Base-by-base conservation (phyloP, 208 protist genomes). In the Wallacemonas sp. region DNA sequence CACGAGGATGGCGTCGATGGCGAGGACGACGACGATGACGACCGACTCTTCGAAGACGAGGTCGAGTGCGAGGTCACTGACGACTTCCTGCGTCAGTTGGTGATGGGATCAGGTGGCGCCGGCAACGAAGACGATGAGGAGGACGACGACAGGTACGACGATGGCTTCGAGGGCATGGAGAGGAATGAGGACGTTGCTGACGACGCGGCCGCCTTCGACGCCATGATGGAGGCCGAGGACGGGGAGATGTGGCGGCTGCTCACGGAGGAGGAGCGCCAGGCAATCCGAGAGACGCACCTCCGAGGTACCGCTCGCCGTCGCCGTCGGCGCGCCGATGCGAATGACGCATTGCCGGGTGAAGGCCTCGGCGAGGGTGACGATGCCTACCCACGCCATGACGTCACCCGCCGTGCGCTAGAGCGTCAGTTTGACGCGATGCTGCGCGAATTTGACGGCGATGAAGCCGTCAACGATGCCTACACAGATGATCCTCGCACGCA, bases 1-100 rank as follows among this genome's bases (percentile, higher is more conserved):
- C 9, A 10, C 50, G 32, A 57, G n/a, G 54, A 78, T 46, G 76
- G 73, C 32, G 8, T 54, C 46, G 46, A 33, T n/a, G 46, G 46
- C 22, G 68, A 73, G 9, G 67, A 55, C 32, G 71, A 68, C 29
- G 79, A 88, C 24, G 75, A 74, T 17, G 85, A 91, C 10, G 85
- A 89, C 44, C 65, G 80, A 54, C 72, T 95, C 8, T 95, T 95
- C 38, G 86, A 85, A 4, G 89, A 91, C 41, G 84, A 86, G 57
- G 85, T 91, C 33, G 89, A 95, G 62, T 75, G 74, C 41, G 89
- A 92, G 45, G 74, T 95, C 26, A 91, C 84, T 10, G 86, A 95
- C 41, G 85, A 92, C 48, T 95, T 95, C 60, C 45, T 95, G 10
- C 81, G 75, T 0, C 75, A 92, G 65, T 50, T 95, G 21, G 79